Evolutionary conservation across 2,329 filamentous ascomycete species (phyloP).

Genomic region (Pseudocercospora ulei): DNA sequence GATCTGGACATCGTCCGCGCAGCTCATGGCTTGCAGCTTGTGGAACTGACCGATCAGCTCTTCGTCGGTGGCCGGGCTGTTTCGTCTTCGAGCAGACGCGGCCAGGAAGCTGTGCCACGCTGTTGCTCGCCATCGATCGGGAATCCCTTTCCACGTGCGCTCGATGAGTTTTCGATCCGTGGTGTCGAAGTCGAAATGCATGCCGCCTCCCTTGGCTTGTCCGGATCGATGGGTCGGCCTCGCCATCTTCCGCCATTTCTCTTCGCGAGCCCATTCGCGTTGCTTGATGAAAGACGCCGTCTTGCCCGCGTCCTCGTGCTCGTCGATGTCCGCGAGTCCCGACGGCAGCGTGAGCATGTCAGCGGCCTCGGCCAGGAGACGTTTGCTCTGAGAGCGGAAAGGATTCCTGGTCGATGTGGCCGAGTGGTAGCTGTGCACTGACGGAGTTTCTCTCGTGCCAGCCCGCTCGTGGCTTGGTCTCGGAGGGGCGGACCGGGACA

Average conservation of each 20-base stretch:
- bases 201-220: constrained; percentile 46
- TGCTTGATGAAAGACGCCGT: constrained; percentile 44
- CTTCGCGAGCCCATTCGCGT: constrained; percentile 53
- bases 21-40: constrained; percentile 61
- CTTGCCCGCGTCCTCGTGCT: constrained; percentile 42
- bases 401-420: constrained; percentile 31
- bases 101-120: constrained; percentile 92
- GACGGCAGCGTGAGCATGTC: constrained; percentile 56
- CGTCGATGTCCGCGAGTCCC: constrained; percentile 41
- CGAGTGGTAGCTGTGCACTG: constrained; percentile 37
- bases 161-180: constrained; percentile 70
- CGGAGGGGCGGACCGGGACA: constrained; percentile 32
- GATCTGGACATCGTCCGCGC: constrained; percentile 89
- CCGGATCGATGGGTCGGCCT: constrained; percentile 33
- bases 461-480: constrained; percentile 23
- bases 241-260: constrained; percentile 61
- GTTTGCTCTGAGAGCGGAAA: constrained; percentile 46
- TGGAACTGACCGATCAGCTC: constrained; percentile 63
- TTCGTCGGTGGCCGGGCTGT: constrained; percentile 53
- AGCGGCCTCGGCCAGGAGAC: constrained; percentile 50
- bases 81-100: constrained; percentile 59
- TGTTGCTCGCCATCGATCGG: constrained; percentile 83
- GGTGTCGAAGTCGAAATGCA: constrained; percentile 69
- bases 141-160: constrained; percentile 95
- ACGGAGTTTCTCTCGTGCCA: constrained; percentile 33